Conservation (phyloP, 305 asterid genomes). For the Fraxinus albicans region DNA sequence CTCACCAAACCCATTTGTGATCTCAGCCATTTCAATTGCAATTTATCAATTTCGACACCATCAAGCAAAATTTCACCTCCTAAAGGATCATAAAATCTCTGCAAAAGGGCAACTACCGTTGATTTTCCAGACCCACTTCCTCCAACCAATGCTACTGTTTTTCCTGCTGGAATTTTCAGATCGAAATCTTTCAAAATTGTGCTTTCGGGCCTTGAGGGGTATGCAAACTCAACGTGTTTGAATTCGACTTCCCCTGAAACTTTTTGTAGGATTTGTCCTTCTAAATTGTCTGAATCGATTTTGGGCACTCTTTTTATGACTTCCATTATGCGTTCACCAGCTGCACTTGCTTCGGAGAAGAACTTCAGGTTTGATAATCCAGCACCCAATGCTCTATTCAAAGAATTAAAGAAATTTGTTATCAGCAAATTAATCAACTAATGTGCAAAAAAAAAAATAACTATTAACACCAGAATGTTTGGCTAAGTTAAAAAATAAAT, state of each 20-base stretch:
- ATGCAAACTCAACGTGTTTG: constrained; percentile 56
- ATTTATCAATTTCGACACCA: neutral
- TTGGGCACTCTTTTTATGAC: constrained; percentile 77
- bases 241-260: constrained; percentile 77
- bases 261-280: constrained; percentile 51
- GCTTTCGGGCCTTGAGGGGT: constrained; percentile 86
- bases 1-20: neutral
- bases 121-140: constrained; percentile 98
- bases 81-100: neutral
- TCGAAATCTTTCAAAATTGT: constrained; percentile 58
- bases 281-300: constrained; percentile 73
- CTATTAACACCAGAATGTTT: too few relatives aligned
- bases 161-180: constrained; percentile 67
- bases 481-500: too few relatives aligned
- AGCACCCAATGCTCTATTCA: constrained; percentile 75
- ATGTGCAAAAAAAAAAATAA: neutral
- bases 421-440: neutral
- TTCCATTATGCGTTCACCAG: constrained; percentile 70
- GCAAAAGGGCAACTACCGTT: constrained; percentile 59
- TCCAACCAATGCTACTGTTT: constrained; percentile 82
- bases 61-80: neutral
- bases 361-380: constrained; percentile 73
- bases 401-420: neutral
- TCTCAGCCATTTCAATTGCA: neutral
- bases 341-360: constrained; percentile 83